Evolutionary conservation across 2,329 filamentous ascomycete species (phyloP), one percentile per base, ranked within the genome.

Genomic region (Epichloe baconii): DNA sequence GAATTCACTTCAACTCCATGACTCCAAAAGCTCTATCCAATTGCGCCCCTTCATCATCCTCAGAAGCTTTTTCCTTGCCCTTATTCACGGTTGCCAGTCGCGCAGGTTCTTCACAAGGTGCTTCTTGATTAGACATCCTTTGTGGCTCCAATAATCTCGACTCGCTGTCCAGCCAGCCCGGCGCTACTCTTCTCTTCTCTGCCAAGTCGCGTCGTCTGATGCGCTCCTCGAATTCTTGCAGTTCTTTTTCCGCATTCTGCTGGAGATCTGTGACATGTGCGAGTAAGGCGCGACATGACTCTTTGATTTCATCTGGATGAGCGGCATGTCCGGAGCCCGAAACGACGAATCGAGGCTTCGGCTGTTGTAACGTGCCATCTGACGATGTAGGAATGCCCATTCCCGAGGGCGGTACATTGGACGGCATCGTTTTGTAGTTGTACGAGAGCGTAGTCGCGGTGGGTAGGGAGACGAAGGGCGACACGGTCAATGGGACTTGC

Each of bases 401-500:
- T 26, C 61, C 57, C 2, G 68, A 66, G 3, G 67, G 61, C 2
- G 93, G 91, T 0, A 97, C 79, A 2, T 88, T 86, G 1, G 88
- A 91, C 0, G 91, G 88, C 63, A 97, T 84, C 11, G 82, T 78
- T 65, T 90, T 91, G 77, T 96, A 97, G 59, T 88, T 95, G 73
- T 97, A 97, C 23, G 93, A 91, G 7, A 98, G 80, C 0, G 90
- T 95, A 19, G 90, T 86, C 26, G 91, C 85, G 34, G 87, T 85
- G 11, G 93, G 93, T 35, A 98, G 83, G 54, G 85, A 86, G 61
- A 97, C 81, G 72, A 96, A 96, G 26, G 93, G 93, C 3, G 91
- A 96, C 44, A 97, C 89, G 47, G 89, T 94, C 51, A 98, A 74
- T 34, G 93, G 89, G 41, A 97, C 82, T 71, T 98, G 93, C 58